Base-by-base conservation (phyloP, 2,329 filamentous ascomycete genomes). In the Ceratocystis huliohia region DNA sequence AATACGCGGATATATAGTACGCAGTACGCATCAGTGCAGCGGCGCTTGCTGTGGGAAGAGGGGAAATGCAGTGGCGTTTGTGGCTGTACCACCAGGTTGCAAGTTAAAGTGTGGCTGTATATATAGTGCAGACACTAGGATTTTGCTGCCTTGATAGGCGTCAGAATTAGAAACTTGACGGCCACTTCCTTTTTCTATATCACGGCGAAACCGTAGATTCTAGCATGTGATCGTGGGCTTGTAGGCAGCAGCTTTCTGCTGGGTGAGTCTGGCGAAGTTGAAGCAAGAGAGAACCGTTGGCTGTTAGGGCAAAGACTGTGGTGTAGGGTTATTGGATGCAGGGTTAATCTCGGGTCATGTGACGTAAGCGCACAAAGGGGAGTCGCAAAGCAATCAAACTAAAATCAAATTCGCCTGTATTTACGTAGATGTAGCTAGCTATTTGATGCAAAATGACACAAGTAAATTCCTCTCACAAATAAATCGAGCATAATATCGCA, bases 41-140 rank as follows among this genome's bases (percentile, higher is more conserved):
- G 13, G 37, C 37, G 37, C 37, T 41, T 41, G 37, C 10, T 15
- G 37, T 41, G 37, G 37, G 37, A 41, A 41, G 13, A 41, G 37
- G 37, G 37, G 37, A 41, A 41, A 41, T 41, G 3, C 15, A 20
- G 22, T 53, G n/a, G 48, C n/a, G 48, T 25, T 25, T 8, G 56
- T 59, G 56, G 56, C 56, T 59, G 56, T 59, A 59, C 17, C 15
- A 5, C 28, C 8, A 59, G 56, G 28, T 20, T 37, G 25, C 56
- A n/a, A 30, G 28, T 20, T 37, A 59, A 59, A 59, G 17, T 59
- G 56, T 59, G 28, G 56, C 56, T 59, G 56, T 59, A 59, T 30
- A 25, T 7, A 17, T 57, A 2, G 17, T 57, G 53, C 22, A 57
- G 37, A 41, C 37, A 4, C 10, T 25, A 8, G 28, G 56, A 33